A percentile compares a stretch with the other conserved stretches of the same genome.
phyloP scores from a whole-genome alignment of 192 early-diverging fungal genomes.

The Gamsiella multidivaricata region DNA sequence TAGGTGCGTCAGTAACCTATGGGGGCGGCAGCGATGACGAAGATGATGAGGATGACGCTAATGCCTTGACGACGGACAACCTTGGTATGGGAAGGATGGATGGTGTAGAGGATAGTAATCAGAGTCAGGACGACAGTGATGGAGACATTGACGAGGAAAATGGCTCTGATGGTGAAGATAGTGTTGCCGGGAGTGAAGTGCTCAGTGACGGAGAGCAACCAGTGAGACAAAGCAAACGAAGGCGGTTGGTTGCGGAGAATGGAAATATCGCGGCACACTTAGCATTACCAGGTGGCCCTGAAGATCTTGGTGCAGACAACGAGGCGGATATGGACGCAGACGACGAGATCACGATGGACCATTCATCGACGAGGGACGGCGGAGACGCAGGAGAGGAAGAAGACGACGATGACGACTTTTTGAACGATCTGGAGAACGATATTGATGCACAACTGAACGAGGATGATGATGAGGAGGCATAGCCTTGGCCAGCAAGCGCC shows the following conservation, averaged over 20 bases:
- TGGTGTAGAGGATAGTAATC: neutral
- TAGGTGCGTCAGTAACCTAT: slow-evolving; percentile 25
- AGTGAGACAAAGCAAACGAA: slow-evolving; percentile 18
- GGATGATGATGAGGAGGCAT: slow-evolving; percentile 7
- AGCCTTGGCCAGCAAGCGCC: no score
- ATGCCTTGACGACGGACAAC: neutral
- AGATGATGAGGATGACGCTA: slow-evolving; percentile 4
- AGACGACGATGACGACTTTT: slow-evolving; percentile 35
- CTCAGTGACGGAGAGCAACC: slow-evolving; percentile 6
- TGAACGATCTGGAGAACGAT: slow-evolving; percentile 35
- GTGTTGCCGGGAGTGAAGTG: slow-evolving; percentile 29
- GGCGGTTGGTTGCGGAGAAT: slow-evolving; percentile 36
- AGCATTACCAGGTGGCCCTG: neutral
- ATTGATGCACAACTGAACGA: slow-evolving; percentile 35
- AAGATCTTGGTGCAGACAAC: slow-evolving; percentile 46
- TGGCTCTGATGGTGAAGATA: slow-evolving; percentile 54
- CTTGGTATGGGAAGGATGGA: slow-evolving; percentile 7
- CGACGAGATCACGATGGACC: slow-evolving; percentile 27
- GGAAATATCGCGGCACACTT: slow-evolving; percentile 13
- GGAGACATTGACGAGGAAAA: slow-evolving; percentile 59
- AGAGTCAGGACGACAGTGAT: slow-evolving; percentile 33
- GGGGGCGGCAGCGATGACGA: slow-evolving; percentile 37
- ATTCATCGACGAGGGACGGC: slow-evolving; percentile 5
- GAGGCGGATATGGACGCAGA: slow-evolving; percentile 55
- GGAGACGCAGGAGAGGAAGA: slow-evolving; percentile 26